Conservation (phyloP, 2,329 filamentous ascomycete genomes). For the Aureobasidium sp. region DNA sequence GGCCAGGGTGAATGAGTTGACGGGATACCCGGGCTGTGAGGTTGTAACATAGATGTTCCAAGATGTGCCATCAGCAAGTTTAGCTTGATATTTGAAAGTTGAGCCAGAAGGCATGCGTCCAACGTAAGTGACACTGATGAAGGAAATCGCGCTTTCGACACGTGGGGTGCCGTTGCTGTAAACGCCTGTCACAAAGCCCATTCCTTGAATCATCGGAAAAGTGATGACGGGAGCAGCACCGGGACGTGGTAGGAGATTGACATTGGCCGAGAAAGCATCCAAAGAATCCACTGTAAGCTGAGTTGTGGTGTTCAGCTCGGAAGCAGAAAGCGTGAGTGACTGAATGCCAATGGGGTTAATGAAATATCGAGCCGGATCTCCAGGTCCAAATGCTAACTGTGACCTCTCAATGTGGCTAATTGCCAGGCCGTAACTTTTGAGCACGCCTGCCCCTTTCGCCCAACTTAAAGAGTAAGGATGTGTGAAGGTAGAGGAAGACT, state of each 20-base stretch:
- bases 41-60: conserved; percentile 76
- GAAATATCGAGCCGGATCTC: conserved; percentile 49
- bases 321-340: conserved; percentile 69
- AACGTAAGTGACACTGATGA: conserved; percentile 51
- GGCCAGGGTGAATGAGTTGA: conserved; percentile 52
- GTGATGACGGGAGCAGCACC: conserved; percentile 51
- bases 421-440: conserved; percentile 66
- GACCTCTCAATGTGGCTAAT: conserved; percentile 63
- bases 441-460: conserved; percentile 41
- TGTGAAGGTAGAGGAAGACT: conserved; percentile 61
- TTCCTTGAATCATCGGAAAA: conserved; percentile 81
- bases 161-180: conserved; percentile 61
- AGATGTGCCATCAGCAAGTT: conserved; percentile 57
- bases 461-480: conserved; percentile 49
- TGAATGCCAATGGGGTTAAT: conserved; percentile 76
- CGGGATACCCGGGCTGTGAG: conserved; percentile 45
- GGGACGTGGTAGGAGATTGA: conserved; percentile 53
- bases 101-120: conserved; percentile 49
- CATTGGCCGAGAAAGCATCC: conserved; percentile 52
- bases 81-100: conserved; percentile 67
- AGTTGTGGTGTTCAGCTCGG: conserved; percentile 58
- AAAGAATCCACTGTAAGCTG: conserved; percentile 45
- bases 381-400: conserved; percentile 42
- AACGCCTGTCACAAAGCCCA: conserved; percentile 73
- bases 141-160: conserved; percentile 67